phyloP scores from a whole-genome alignment of 78 protist species.

The Speleostelium caveatum region DNA sequence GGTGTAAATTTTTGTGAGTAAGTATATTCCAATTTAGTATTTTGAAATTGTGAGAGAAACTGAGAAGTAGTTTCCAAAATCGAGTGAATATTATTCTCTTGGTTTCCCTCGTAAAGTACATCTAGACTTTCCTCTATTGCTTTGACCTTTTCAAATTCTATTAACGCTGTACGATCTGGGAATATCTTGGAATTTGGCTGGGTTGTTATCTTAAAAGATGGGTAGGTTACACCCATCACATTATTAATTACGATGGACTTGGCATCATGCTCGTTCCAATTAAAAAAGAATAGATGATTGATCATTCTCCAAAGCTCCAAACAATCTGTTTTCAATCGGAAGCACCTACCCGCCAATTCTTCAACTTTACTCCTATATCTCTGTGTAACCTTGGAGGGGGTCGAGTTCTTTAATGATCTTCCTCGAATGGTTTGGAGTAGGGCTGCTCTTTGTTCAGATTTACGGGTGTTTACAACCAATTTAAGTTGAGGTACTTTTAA shows the following conservation, averaged over 20 bases:
- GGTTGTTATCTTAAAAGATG: slow-evolving; percentile 11
- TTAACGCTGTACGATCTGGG: background rate
- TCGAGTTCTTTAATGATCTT: background rate
- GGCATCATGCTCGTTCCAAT: slow-evolving; percentile 38
- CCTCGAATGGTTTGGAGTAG: background rate
- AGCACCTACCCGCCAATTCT: slow-evolving; percentile 4
- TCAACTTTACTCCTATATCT: slow-evolving; percentile 54
- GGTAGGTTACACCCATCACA: slow-evolving; percentile 27
- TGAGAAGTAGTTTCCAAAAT: slow-evolving; percentile 4
- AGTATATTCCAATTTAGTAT: background rate
- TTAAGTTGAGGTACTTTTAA: slow-evolving; percentile 6
- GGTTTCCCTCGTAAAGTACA: background rate
- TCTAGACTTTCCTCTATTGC: slow-evolving; percentile 24
- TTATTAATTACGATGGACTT: slow-evolving; percentile 36
- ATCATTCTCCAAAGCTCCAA: slow-evolving; percentile 26
- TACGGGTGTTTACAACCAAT: background rate
- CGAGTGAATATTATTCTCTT: background rate
- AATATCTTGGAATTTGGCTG: slow-evolving; percentile 6
- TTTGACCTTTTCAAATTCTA: slow-evolving; percentile 21
- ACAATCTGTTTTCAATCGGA: background rate
- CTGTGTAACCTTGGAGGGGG: background rate
- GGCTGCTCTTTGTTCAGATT: background rate
- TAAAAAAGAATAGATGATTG: slow-evolving; percentile 42
- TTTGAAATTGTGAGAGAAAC: background rate
- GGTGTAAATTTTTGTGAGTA: slow-evolving; percentile 51